Percentiles rank a stretch among this genome's conserved stretches.
phyloP scores from a whole-genome alignment of 2,329 filamentous ascomycete genomes.

The Penicillium sp. region DNA sequence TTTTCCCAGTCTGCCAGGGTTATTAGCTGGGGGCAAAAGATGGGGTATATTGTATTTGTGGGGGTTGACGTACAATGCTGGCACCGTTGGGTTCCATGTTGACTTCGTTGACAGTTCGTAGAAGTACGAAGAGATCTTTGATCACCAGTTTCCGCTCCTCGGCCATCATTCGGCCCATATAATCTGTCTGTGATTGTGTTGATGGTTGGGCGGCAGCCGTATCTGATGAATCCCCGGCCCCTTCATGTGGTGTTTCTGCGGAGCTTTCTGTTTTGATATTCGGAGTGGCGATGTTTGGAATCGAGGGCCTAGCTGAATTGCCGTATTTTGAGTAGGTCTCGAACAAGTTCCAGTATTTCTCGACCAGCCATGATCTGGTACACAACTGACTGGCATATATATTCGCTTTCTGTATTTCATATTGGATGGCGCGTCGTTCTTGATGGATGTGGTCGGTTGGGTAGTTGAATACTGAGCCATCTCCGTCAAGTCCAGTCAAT shows the following conservation, averaged over 20 bases:
- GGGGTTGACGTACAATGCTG: slow-evolving; percentile 59
- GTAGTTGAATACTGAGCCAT: slow-evolving; percentile 25
- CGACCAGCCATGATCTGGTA: slow-evolving; percentile 82
- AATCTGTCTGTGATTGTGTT: slow-evolving; percentile 47
- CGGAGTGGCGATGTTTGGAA: slow-evolving; percentile 12
- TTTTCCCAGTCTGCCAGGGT: slow-evolving; percentile 69
- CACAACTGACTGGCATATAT: slow-evolving; percentile 81
- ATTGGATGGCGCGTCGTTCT: slow-evolving; percentile 61
- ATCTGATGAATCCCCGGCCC: neutral
- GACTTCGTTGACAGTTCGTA: slow-evolving; percentile 78
- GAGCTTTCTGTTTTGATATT: slow-evolving; percentile 26
- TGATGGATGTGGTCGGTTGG: slow-evolving; percentile 34
- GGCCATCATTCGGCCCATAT: slow-evolving; percentile 67
- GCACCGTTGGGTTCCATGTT: slow-evolving; percentile 77
- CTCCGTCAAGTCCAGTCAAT: slow-evolving; percentile 16
- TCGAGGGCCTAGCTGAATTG: slow-evolving; percentile 18
- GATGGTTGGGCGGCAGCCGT: slow-evolving; percentile 36
- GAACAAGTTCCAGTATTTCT: slow-evolving; percentile 79
- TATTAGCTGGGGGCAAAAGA: neutral
- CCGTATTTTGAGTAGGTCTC: slow-evolving; percentile 59
- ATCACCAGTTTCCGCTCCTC: slow-evolving; percentile 81
- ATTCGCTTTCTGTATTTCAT: slow-evolving; percentile 90
- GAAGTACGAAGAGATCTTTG: slow-evolving; percentile 73
- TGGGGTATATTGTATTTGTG: neutral
- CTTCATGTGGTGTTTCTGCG: slow-evolving; percentile 6